Conservation (phyloP, 2,329 filamentous ascomycete genomes). For the Calonectria hongkongensis region DNA sequence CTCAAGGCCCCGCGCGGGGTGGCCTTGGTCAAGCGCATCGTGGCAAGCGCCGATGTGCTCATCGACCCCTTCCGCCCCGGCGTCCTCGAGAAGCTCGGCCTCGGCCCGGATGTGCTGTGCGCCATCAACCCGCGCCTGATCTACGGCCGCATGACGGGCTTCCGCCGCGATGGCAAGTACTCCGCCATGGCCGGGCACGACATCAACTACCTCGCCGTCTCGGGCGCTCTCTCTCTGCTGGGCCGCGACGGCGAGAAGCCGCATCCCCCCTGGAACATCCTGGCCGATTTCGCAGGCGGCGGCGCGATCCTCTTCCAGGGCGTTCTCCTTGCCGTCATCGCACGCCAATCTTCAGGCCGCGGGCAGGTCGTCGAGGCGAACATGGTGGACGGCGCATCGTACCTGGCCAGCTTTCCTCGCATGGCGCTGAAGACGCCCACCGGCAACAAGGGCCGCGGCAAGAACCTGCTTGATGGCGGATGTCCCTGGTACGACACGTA, state of each 20-base stretch:
- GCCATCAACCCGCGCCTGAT: conserved; percentile 84
- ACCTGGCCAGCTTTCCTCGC: conserved; percentile 86
- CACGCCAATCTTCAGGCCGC: conserved; percentile 76
- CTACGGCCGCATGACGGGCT: conserved; percentile 91
- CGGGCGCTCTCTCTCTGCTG: conserved; percentile 85
- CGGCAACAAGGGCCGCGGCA: conserved; percentile 80
- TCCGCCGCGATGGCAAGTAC: conserved; percentile 90
- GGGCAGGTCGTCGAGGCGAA: conserved; percentile 96
- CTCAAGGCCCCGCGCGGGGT: conserved; percentile 81
- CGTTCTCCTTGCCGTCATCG: conserved; percentile 85
- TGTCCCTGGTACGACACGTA: conserved; percentile 94
- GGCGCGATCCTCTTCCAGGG: conserved; percentile 89
- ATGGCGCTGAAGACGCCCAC: conserved; percentile 77
- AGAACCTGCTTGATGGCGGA: conserved; percentile 88
- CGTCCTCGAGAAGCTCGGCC: conserved; percentile 88
- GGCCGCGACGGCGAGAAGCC: conserved; percentile 82
- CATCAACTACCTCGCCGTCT: conserved; percentile 96
- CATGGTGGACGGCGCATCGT: conserved; percentile 94
- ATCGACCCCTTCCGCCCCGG: conserved; percentile 97
- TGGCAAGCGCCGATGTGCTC: conserved; percentile 85
- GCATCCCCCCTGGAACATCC: conserved; percentile 86
- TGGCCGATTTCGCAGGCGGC: conserved; percentile 94
- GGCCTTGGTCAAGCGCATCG: conserved; percentile 79
- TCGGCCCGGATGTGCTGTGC: conserved; percentile 82
- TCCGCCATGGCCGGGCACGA: conserved; percentile 93